Conservation (phyloP, 371 early-diverging fungal species). For the Aphelidium insulamus region DNA sequence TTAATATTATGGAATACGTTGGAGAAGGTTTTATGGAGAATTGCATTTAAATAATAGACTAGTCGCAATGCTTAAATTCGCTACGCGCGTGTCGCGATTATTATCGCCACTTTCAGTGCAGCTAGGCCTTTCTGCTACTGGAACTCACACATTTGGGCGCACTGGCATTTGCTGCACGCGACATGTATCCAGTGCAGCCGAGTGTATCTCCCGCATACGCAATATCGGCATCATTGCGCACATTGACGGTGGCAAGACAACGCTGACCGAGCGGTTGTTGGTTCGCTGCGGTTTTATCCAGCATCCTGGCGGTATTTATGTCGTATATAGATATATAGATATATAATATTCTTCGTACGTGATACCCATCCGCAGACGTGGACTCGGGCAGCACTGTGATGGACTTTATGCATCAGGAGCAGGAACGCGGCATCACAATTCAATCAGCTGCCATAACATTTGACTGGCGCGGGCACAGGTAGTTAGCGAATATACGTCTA, state of each 20-base stretch:
- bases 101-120: too few species aligned
- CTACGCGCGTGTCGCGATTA: too few species aligned
- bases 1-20: too few species aligned
- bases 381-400: conserved; percentile 83
- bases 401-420: conserved; percentile 73
- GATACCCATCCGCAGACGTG: conserved; percentile 25
- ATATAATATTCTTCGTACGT: background rate
- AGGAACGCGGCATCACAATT: conserved; percentile 87
- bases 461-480: conserved; percentile 54
- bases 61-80: too few species aligned
- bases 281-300: conserved; percentile 78
- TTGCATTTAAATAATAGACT: too few species aligned
- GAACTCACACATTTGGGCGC: too few species aligned
- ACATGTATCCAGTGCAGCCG: too few species aligned
- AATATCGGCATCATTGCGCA: conserved; percentile 95
- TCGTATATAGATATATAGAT: conserved; percentile 4
- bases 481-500: too few species aligned
- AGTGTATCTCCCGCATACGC: too few species aligned
- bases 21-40: too few species aligned
- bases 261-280: conserved; percentile 91
- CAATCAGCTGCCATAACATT: conserved; percentile 84
- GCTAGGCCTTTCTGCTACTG: too few species aligned
- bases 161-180: too few species aligned
- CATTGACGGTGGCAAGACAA: conserved; percentile 92
- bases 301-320: conserved; percentile 39